Evolutionary conservation across 2,329 filamentous ascomycete species (phyloP), one percentile per base, ranked within the genome.

Genomic region (Fusarium succisae): DNA sequence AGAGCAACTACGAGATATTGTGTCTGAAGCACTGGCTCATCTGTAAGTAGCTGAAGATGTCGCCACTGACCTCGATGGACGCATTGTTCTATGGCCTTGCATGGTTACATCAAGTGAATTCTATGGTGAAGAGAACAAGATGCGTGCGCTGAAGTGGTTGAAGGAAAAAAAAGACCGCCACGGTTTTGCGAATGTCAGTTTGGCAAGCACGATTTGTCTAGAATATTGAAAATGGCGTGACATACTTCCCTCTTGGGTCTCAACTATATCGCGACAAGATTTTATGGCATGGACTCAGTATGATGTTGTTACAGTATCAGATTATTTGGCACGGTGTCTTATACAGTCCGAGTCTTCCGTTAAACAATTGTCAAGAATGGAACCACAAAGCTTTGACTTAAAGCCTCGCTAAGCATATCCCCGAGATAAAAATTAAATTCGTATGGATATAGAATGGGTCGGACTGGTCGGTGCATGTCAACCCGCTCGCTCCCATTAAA

Each of bases 291-390:
- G 30, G 9, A 35, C n/a, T 5, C 0, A 24, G n/a, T 24, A 51
- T 37, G 30, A 51, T 51, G 12, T 51, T 20, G 30, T 53, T 8
- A 17, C 48, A 7, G 22, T 53, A 24, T 53, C 17, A 37, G 12
- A 20, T 3, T 3, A 11, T 15, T 20, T 2, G 6, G 4, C 3
- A 4, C 8, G 32, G 12, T 12, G 5, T 9, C 28, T 50, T 5
- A n/a, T 5, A 8, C 2, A 2, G 22, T 13, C 28, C 4, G 10
- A 4, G 9, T 2, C 10, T 10, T 50, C 22, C 3, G 8, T 1
- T 9, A 10, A 8, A 10, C 6, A 18, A 18, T 8, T 4, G 3
- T 3, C 3, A 17, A n/a, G 5, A 18, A 18, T 14, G 0, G 11
- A 6, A 18, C 8, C 8, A 32, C 7, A 8, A 51, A 20, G 8